Evolutionary conservation across 345 rosid species (phyloP).

Genomic region (Viola odorata): DNA sequence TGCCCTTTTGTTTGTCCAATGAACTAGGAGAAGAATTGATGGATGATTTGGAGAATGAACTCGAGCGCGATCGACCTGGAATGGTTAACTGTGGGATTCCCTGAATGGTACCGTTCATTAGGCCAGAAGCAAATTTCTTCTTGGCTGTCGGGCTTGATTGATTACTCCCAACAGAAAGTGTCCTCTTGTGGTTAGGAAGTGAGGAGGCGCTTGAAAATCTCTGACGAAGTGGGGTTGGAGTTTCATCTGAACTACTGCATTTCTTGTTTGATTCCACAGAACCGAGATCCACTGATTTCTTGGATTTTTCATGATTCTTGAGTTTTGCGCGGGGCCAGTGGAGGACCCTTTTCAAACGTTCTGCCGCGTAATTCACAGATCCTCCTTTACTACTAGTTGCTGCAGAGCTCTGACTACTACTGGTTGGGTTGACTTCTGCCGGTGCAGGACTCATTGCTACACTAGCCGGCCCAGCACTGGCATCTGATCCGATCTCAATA

Average conservation of each 20-base stretch:
- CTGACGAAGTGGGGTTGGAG: constrained; percentile 63
- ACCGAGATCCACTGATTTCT: constrained; percentile 14
- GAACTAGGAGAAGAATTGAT: constrained; percentile 42
- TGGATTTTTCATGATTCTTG: constrained; percentile 22
- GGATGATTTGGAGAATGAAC: constrained; percentile 71
- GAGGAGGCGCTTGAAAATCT: constrained; percentile 51
- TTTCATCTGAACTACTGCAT: constrained; percentile 25
- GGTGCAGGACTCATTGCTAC: constrained; percentile 49
- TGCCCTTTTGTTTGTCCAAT: constrained; percentile 59
- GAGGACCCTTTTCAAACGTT: constrained; percentile 49
- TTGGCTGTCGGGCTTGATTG: constrained; percentile 71
- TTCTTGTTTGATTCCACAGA: constrained; percentile 28
- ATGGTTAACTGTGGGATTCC: constrained; percentile 39
- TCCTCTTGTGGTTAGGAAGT: constrained; percentile 52
- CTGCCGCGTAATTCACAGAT: constrained; percentile 46
- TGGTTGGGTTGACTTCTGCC: constrained; percentile 34
- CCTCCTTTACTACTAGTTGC: constrained; percentile 35
- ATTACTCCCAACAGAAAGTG: constrained; percentile 70
- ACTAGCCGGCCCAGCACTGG: constrained; percentile 28
- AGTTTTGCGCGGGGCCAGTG: constrained; percentile 59
- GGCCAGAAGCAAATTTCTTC: constrained; percentile 63
- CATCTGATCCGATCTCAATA: constrained; percentile 41
- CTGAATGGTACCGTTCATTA: constrained; percentile 48
- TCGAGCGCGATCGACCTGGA: constrained; percentile 58
- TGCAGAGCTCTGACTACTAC: constrained; percentile 30